These are phyloP conservation scores for Microcyclospora tardicrescens DNA, from an alignment of 2,329 filamentous ascomycete species.

Conservation along the genomic window DNA sequence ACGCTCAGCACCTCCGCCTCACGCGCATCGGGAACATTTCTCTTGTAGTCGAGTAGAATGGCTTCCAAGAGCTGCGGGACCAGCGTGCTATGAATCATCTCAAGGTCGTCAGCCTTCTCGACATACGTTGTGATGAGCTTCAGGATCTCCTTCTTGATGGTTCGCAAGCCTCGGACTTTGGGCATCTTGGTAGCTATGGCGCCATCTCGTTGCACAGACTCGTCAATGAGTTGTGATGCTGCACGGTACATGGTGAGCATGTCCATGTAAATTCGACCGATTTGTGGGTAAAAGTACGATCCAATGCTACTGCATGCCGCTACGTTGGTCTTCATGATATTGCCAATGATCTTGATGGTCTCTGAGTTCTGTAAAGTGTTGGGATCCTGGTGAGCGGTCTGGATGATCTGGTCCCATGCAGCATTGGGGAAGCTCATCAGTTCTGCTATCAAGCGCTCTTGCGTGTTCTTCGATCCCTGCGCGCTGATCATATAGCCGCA, in stretches of 20 bases:
- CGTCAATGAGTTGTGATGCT: slow-evolving; percentile 90
- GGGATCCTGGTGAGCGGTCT: slow-evolving; percentile 71
- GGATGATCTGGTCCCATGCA: slow-evolving; percentile 93
- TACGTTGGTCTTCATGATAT: slow-evolving; percentile 99
- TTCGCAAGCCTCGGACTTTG: slow-evolving; percentile 84
- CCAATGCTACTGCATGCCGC: slow-evolving; percentile 96
- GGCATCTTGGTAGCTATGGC: slow-evolving; percentile 95
- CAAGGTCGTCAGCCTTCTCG: slow-evolving; percentile 90
- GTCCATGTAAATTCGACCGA: slow-evolving; percentile 92
- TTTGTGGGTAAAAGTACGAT: slow-evolving; percentile 94
- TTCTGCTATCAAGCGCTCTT: slow-evolving; percentile 81
- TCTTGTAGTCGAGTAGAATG: slow-evolving; percentile 89
- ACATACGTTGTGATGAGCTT: slow-evolving; percentile 98
- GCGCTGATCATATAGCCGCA: slow-evolving; percentile 99
- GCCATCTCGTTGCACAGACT: slow-evolving; percentile 74
- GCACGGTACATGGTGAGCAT: slow-evolving; percentile 99
- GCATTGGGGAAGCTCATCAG: slow-evolving; percentile 87
- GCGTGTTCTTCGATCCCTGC: slow-evolving; percentile 86
- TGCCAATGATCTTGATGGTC: slow-evolving; percentile 96
- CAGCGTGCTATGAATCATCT: slow-evolving; percentile 85
- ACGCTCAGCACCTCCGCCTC: slow-evolving; percentile 95
- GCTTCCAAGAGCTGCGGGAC: slow-evolving; percentile 92
- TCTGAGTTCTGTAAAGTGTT: slow-evolving; percentile 80
- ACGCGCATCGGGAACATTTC: slow-evolving; percentile 87
- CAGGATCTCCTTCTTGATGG: slow-evolving; percentile 98